phyloP scores from a whole-genome alignment of 1,284 basidiomycete species.

The Inonotus hispidus region DNA sequence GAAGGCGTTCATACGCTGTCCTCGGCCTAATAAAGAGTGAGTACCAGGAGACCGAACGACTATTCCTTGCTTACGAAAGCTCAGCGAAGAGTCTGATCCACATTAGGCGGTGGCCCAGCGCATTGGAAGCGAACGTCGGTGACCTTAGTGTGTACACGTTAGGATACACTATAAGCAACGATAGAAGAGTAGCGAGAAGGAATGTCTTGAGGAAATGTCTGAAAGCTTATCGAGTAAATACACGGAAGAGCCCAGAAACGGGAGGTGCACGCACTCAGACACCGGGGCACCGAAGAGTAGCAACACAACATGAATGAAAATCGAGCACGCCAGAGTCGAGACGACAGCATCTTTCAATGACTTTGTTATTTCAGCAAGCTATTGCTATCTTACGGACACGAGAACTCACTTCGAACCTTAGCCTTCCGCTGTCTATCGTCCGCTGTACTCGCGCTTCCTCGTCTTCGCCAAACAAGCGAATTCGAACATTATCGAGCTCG shows the following conservation, averaged over 20 bases:
- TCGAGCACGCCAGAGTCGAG: slow-evolving; percentile 47
- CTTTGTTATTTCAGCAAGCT: slow-evolving; percentile 27
- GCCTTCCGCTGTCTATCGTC: slow-evolving; percentile 19
- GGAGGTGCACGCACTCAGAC: slow-evolving; percentile 38
- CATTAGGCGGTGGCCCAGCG: slow-evolving; percentile 43
- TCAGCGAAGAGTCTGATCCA: slow-evolving; percentile 80
- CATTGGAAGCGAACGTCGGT: slow-evolving; percentile 44
- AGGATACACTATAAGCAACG: slow-evolving; percentile 62
- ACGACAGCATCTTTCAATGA: slow-evolving; percentile 43
- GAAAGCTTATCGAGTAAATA: slow-evolving; percentile 13
- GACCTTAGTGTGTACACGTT: slow-evolving; percentile 68
- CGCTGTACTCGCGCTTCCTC: slow-evolving; percentile 29
- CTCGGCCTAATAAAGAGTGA: slow-evolving; percentile 41
- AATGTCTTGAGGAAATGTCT: slow-evolving; percentile 57
- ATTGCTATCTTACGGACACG: not conserved
- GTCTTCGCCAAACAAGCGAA: slow-evolving; percentile 18
- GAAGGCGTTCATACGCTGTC: slow-evolving; percentile 64
- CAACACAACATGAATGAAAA: slow-evolving; percentile 44
- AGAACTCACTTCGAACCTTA: slow-evolving; percentile 30
- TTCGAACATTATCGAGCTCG: slow-evolving; percentile 39
- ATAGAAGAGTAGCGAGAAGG: slow-evolving; percentile 62
- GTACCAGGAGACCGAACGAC: not conserved
- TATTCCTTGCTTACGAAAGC: slow-evolving; percentile 53
- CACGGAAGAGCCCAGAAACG: slow-evolving; percentile 12
- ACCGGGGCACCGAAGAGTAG: slow-evolving; percentile 77